Conservation (phyloP, 805 yeast genomes). For the Cyberlindnera amylophila region DNA sequence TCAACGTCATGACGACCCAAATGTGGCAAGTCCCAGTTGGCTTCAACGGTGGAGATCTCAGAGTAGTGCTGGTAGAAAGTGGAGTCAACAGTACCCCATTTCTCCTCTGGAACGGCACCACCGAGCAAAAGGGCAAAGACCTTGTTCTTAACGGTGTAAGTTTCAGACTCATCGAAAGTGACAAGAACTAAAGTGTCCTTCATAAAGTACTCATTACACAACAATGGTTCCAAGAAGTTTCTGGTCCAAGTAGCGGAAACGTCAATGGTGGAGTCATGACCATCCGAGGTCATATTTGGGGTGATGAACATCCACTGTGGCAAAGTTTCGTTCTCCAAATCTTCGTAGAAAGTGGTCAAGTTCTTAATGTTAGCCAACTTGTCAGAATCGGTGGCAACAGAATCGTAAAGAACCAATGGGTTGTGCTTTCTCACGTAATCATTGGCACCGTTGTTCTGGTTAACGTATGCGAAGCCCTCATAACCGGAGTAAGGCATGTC, state of each 20-base stretch:
- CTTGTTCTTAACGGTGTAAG: constrained; percentile 40
- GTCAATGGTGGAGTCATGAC: constrained; percentile 45
- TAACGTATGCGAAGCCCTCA: constrained; percentile 43
- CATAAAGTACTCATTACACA: constrained; percentile 44
- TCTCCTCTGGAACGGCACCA: constrained; percentile 39
- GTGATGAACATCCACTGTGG: constrained; percentile 54
- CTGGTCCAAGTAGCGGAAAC: constrained; percentile 46
- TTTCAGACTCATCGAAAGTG: constrained; percentile 49
- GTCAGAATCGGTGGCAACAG: constrained; percentile 32
- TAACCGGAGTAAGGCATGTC: constrained; percentile 50
- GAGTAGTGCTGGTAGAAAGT: constrained; percentile 53
- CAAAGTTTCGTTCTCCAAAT: constrained; percentile 35
- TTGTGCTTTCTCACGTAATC: constrained; percentile 52
- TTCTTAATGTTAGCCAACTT: constrained; percentile 45
- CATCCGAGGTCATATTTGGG: constrained; percentile 52
- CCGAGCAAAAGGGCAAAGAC: constrained; percentile 46
- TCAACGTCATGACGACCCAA: constrained; percentile 49
- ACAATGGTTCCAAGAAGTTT: constrained; percentile 40
- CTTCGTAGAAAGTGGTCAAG: constrained; percentile 41
- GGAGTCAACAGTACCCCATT: constrained; percentile 39
- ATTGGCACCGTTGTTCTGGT: constrained; percentile 40
- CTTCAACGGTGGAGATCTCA: constrained; percentile 44
- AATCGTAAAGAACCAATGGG: constrained; percentile 42
- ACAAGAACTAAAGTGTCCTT: constrained; percentile 39
- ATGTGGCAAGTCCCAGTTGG: constrained; percentile 46